Conservation (phyloP, 306 rosid species). For the Cajanus cajan region DNA sequence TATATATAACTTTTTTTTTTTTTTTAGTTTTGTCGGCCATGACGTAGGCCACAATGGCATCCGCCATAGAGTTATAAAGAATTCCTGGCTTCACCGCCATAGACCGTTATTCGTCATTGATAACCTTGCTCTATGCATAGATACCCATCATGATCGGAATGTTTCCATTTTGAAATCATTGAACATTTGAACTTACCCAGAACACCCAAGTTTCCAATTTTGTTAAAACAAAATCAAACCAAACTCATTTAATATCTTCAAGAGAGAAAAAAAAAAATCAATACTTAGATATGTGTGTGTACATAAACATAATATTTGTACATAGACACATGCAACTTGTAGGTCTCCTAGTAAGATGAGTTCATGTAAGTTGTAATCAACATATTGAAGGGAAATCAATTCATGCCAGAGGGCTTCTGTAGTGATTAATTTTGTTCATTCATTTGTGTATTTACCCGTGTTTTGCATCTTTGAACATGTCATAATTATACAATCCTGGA, state of each 20-base stretch:
- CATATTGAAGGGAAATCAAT: conserved; percentile 21
- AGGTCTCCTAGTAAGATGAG: neutral
- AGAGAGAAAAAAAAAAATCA: neutral
- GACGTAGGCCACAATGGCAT: no score
- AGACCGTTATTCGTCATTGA: no score
- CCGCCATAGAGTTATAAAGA: no score
- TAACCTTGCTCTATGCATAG: neutral
- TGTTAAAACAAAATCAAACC: neutral
- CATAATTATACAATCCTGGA: neutral
- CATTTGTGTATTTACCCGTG: neutral
- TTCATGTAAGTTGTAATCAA: conserved; percentile 3
- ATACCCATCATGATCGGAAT: conserved; percentile 26
- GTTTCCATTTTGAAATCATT: conserved; percentile 10
- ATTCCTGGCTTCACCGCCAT: no score
- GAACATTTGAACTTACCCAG: conserved; percentile 11
- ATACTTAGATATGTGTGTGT: neutral
- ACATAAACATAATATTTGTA: neutral
- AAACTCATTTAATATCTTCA: neutral
- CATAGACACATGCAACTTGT: neutral
- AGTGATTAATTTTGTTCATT: neutral
- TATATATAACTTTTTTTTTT: no score
- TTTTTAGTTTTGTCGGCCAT: no score
- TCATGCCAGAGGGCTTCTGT: neutral
- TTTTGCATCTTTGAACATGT: conserved; percentile 16
- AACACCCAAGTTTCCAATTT: neutral